Conservation (phyloP, 2,329 filamentous ascomycete species). For the Lanzia echinophila region DNA sequence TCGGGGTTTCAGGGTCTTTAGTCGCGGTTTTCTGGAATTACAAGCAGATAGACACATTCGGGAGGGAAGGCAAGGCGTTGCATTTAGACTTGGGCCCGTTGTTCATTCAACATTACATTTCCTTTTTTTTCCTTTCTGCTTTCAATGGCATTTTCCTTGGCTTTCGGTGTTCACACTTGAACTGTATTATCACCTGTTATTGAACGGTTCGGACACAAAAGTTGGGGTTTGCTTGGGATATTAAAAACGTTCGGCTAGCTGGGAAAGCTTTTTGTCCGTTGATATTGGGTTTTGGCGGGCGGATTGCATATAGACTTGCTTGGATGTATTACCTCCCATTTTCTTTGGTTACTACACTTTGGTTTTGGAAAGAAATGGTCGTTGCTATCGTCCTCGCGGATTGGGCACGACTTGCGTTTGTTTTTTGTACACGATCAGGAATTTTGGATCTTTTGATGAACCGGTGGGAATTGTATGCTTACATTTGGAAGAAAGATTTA, state of each 20-base stretch:
- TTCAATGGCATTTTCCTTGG: constrained; percentile 6
- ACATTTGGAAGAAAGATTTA: constrained; percentile 8
- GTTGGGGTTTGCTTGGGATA: constrained; percentile 11
- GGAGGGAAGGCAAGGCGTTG: constrained; percentile 18
- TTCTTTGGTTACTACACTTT: constrained; percentile 7
- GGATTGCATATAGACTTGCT: constrained; percentile 12
- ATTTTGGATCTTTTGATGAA: constrained; percentile 9
- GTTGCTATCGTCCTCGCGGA: constrained; percentile 12
- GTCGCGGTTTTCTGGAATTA: constrained; percentile 6
- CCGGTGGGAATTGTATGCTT: constrained; percentile 11
- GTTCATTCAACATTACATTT: constrained; percentile 11
- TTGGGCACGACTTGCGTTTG: constrained; percentile 7
- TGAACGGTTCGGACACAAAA: constrained; percentile 10
- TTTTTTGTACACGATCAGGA: constrained; percentile 8
- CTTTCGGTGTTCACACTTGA: constrained; percentile 12
- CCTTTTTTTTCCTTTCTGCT: constrained; percentile 1
- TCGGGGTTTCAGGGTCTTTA: constrained; percentile 2
- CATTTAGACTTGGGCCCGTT: constrained; percentile 21
- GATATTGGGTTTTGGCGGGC: constrained; percentile 5
- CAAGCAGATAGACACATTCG: constrained; percentile 4
- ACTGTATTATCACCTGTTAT: constrained; percentile 10
- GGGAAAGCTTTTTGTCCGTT: constrained; percentile 3
- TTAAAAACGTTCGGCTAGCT: constrained; percentile 8
- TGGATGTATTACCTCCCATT: constrained; percentile 4
- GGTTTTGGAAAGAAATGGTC: constrained; percentile 2